Evolutionary conservation across 192 early-diverging fungal species (phyloP), one percentile per base, ranked within the genome.

Genomic region (Mortierella antarctica): DNA sequence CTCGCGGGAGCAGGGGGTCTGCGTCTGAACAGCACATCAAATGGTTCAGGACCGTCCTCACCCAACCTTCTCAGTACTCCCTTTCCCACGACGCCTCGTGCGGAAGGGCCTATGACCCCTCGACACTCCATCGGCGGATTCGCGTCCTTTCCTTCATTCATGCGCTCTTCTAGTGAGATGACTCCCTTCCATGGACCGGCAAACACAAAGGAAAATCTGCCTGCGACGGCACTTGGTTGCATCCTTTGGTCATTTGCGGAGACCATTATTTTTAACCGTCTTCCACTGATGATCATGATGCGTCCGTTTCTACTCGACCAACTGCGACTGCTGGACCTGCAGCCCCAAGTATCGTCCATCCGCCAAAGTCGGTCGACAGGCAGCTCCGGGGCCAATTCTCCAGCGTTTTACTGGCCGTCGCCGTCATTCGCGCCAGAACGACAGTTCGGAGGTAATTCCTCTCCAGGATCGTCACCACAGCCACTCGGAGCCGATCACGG

Each of bases 201-300:
- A 6, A 11, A 42, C 11, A 7, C 65, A 5, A 40, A 31, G n/a
- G 67, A 65, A n/a, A 61, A 61, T 50, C 1, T 58, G 6, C 62
- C 62, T 9, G 59, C 71, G 10, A 78, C 85, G 39, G 74, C 85
- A 12, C 61, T 74, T 53, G 86, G 87, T 2, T 90, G 82, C 59
- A 77, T 84, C 2, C 63, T 82, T 2, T 90, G 89, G 89, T 73
- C 84, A 2, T 85, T 90, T 57, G 73, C 88, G 10, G 89, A 90
- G 61, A 86, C 88, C 15, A 68, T 88, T 40, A 63, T 86, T 11
- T 84, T 63, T 40, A 87, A 85, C 40, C 84, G 83, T 31, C 70
- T 82, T 4, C 89, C 89, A 0, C 40, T 90, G n/a, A 65, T 86
- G 55, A 56, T 85, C 20, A 83, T 83, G 69, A 65, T 88, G 57